These are phyloP conservation scores for Ceratocystis colombiana DNA, from an alignment of 2,329 filamentous ascomycete genomes.

Conservation along the genomic window DNA sequence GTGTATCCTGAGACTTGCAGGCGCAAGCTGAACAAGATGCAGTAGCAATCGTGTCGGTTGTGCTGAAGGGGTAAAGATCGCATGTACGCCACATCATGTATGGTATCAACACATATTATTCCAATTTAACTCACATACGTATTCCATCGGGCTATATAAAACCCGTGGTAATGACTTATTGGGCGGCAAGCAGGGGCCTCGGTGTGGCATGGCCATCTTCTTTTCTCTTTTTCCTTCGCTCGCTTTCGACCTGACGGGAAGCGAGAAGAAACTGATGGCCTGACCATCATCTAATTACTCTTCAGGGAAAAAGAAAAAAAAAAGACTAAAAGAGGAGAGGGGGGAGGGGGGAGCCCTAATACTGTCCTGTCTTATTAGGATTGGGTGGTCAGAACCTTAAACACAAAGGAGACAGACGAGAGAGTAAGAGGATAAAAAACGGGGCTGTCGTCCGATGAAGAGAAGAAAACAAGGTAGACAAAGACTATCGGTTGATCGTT, in stretches of 20 bases:
- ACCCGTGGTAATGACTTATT: neutral
- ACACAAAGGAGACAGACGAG: neutral
- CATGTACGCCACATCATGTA: no score
- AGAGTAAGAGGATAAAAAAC: neutral
- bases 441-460: neutral
- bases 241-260: neutral
- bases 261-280: neutral
- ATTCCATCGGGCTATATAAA: neutral
- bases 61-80: no score
- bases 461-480: no score
- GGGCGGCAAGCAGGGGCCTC: neutral
- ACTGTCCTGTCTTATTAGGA: neutral
- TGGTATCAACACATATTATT: no score
- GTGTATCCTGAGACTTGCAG: conserved; percentile 9
- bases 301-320: neutral
- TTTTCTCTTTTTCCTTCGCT: neutral
- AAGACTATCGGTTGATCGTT: no score
- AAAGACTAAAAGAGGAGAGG: neutral
- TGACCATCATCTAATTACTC: neutral
- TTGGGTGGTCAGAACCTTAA: conserved; percentile 2
- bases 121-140: no score
- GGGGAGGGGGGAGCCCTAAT: no score
- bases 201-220: neutral
- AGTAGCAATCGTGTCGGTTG: neutral
- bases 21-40: neutral